phyloP scores from a whole-genome alignment of 1,139 yeast species.

The Candida dubliniensis region DNA sequence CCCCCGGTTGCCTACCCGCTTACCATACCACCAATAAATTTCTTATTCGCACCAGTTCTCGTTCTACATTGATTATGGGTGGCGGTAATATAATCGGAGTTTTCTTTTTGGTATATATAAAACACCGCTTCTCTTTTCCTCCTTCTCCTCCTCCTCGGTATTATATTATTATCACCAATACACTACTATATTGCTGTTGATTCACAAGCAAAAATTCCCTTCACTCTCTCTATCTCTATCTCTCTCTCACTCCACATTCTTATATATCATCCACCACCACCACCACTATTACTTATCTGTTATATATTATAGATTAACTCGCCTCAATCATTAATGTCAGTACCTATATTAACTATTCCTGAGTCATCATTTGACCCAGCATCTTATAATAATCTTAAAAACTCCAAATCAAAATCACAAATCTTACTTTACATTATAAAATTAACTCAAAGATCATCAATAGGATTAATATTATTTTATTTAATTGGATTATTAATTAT shows the following conservation, averaged over 20 bases:
- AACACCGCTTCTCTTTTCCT: not conserved
- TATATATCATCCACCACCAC: not conserved
- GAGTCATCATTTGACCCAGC: conserved; percentile 43
- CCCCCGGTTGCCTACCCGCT: not conserved
- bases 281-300: not conserved
- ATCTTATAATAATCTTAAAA: conserved; percentile 18
- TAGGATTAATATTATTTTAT: conserved; percentile 31
- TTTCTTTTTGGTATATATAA: too few relatives aligned
- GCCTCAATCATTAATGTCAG: conserved; percentile 12
- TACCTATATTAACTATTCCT: conserved; percentile 44
- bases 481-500: conserved; percentile 33
- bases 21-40: too few relatives aligned
- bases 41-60: too few relatives aligned
- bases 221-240: not conserved
- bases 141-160: not conserved
- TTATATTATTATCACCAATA: too few relatives aligned
- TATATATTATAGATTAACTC: too few relatives aligned
- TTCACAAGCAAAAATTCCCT: not conserved
- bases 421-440: conserved; percentile 30
- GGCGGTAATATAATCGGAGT: too few relatives aligned
- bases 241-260: not conserved
- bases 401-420: conserved; percentile 24
- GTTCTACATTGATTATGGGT: too few relatives aligned
- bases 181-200: too few relatives aligned
- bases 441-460: conserved; percentile 40